Percentiles rank a stretch among this genome's conserved stretches.
Evolutionary conservation across 305 asterid genomes (phyloP).

Genomic region (Solanum chacoense): DNA sequence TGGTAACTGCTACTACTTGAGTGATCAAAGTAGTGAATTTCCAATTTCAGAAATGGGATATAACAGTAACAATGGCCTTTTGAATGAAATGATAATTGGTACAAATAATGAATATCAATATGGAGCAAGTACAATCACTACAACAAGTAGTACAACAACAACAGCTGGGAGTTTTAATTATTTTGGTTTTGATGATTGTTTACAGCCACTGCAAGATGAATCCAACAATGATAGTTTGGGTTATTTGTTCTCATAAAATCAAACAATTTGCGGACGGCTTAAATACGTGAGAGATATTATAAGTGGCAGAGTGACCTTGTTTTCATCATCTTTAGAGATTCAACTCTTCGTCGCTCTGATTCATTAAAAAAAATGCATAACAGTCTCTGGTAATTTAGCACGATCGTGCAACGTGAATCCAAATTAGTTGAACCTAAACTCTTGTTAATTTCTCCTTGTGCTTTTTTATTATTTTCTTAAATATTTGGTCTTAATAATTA

Average conservation of each 20-base stretch:
- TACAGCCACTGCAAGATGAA: not conserved
- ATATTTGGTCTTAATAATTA: not conserved
- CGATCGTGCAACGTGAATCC: not conserved
- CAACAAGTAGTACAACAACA: not conserved
- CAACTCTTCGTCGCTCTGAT: not conserved
- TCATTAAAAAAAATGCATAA: not conserved
- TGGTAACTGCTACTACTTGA: conserved; percentile 20
- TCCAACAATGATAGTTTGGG: not conserved
- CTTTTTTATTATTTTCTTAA: not conserved
- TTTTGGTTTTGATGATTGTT: not conserved
- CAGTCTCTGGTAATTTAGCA: not conserved
- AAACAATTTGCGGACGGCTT: not conserved
- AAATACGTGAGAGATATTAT: not conserved
- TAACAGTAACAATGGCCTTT: not conserved
- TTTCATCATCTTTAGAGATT: not conserved
- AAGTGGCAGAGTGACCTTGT: not conserved
- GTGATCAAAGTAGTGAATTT: not conserved
- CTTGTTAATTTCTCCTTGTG: not conserved
- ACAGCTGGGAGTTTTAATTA: not conserved
- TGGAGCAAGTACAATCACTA: not conserved
- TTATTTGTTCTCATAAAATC: not conserved
- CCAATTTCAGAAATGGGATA: not conserved
- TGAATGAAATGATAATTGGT: not conserved
- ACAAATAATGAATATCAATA: not conserved
- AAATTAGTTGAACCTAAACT: not conserved